These are phyloP conservation scores for Amanita rimosa DNA, from an alignment of 768 basidiomycete genomes.

Conservation along the genomic window DNA sequence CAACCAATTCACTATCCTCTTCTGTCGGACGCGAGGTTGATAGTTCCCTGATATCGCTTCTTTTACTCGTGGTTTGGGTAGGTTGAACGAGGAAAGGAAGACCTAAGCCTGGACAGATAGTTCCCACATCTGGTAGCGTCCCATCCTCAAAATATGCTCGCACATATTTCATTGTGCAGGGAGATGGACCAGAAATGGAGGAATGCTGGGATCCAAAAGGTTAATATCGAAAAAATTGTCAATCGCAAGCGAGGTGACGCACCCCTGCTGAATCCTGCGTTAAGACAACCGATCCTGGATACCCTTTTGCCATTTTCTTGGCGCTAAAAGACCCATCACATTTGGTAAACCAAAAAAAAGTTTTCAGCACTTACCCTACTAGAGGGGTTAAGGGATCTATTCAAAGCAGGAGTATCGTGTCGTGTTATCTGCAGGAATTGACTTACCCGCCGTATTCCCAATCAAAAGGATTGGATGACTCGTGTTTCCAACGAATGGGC, in stretches of 20 bases:
- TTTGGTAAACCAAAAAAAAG: neutral
- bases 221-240: neutral
- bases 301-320: constrained; percentile 11
- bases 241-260: neutral
- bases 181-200: constrained; percentile 9
- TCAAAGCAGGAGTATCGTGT: neutral
- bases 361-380: constrained; percentile 1
- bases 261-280: constrained; percentile 2
- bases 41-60: too few relatives aligned
- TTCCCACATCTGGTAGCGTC: constrained; percentile 9
- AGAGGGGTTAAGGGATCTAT: constrained; percentile 13
- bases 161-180: constrained; percentile 10
- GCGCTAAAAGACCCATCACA: constrained; percentile 6
- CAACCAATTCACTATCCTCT: neutral
- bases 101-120: constrained; percentile 9
- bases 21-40: too few relatives aligned
- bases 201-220: constrained; percentile 8
- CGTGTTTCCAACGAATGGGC: constrained; percentile 8
- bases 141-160: constrained; percentile 12
- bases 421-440: neutral
- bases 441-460: constrained; percentile 10
- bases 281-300: constrained; percentile 12
- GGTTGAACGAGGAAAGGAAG: neutral
- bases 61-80: too few relatives aligned
- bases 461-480: constrained; percentile 10